Conservation (phyloP, 257 asterid species). For the Echites panduratus region DNA sequence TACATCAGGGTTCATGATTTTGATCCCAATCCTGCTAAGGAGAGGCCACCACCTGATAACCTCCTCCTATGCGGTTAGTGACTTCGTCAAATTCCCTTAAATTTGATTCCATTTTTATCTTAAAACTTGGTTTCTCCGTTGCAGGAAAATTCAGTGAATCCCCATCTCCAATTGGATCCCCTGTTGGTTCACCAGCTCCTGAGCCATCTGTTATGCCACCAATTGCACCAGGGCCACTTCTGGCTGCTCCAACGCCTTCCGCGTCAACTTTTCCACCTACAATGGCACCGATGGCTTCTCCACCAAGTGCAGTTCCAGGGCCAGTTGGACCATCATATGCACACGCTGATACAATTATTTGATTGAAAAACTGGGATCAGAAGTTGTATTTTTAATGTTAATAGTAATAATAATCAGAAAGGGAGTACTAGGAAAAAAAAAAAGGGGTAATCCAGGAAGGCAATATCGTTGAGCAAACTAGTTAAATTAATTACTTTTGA, state of each 20-base stretch:
- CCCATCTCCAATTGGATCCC: background rate
- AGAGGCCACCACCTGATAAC: conserved; percentile 43
- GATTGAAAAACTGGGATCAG: too few species aligned
- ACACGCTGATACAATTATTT: background rate
- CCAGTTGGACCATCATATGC: background rate
- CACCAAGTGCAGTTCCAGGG: background rate
- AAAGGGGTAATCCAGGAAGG: too few species aligned
- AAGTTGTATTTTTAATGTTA: background rate
- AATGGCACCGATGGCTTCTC: background rate
- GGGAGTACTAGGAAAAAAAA: too few species aligned
- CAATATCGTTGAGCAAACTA: too few species aligned
- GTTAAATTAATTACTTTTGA: too few species aligned
- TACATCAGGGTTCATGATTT: conserved; percentile 60
- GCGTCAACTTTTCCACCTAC: background rate
- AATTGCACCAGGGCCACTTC: background rate
- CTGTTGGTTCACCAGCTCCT: background rate
- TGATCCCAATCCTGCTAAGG: conserved; percentile 57
- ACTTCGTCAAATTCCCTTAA: background rate
- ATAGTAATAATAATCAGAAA: background rate
- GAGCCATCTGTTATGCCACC: background rate
- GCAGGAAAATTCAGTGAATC: background rate
- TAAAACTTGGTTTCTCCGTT: background rate
- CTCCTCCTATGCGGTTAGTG: conserved; percentile 55
- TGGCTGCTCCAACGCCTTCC: background rate
- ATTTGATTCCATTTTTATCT: background rate